Evolutionary conservation across 805 yeast species (phyloP), one percentile per base, ranked within the genome.

Genomic region (Cyberlindnera japonica): DNA sequence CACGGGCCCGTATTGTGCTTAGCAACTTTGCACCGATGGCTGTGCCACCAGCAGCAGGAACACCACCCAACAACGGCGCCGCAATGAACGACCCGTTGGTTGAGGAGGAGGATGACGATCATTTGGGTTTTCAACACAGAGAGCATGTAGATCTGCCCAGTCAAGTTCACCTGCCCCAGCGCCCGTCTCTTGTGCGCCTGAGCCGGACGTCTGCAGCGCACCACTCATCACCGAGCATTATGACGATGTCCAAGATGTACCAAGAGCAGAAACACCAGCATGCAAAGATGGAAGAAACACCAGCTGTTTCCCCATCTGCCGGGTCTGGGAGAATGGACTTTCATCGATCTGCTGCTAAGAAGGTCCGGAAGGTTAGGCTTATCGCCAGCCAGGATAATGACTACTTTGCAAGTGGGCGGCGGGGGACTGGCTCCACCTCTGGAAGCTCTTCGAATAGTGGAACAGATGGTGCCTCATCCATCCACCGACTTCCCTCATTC

Each of bases 191-290:
- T n/a, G 40, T 34, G 8, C 22, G 44, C 3, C 33, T 43, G n/a
- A 28, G 37, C 23, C 15, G 13, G 22, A 20, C 27, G 14, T 43
- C 46, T 4, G 45, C 41, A 4, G 41, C 45, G 6, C 36, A 33
- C 17, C 41, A 37, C 27, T 55, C 59, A 6, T 38, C 55, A 6
- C 46, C 58, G 11, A 50, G 55, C 34, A 53, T 56, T 6, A 43
- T 51, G 37, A 54, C 59, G 13, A 37, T 56, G 32, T 56, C 59
- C 6, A 53, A 47, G 36, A 21, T 56, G 22, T 51, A 54, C 36
- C 48, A 52, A 18, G 54, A 42, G 23, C 49, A 44, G 33, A 39
- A 45, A 19, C 46, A 45, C 22, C 42, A 34, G 12, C 31, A 28
- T 22, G 19, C 31, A 28, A 11, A 28, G 19, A n/a, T n/a, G n/a